A percentile compares a stretch with the other conserved stretches of the same genome.
These are phyloP conservation scores for Gynochthodes officinalis DNA, from an alignment of 257 asterid species.

Conservation along the genomic window DNA sequence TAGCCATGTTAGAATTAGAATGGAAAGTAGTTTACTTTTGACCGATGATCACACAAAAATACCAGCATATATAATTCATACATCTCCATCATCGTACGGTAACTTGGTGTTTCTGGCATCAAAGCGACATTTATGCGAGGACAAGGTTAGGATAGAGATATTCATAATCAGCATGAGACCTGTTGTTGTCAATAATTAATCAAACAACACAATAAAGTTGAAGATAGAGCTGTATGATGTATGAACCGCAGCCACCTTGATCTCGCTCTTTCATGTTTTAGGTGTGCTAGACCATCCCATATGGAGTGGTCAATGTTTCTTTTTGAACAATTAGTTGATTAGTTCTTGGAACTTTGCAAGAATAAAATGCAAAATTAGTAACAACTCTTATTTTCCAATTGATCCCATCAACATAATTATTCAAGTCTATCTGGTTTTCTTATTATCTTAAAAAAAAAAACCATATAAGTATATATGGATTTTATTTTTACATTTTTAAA, in stretches of 20 bases:
- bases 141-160: slow-evolving; percentile 2
- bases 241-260: background rate
- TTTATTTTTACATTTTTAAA: too few relatives aligned
- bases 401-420: too few relatives aligned
- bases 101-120: background rate
- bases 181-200: background rate
- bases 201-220: background rate
- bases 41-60: too few relatives aligned
- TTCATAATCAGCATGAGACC: background rate
- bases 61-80: background rate
- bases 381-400: background rate
- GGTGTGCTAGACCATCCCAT: background rate
- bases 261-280: background rate
- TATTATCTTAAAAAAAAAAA: too few relatives aligned
- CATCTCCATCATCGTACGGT: background rate
- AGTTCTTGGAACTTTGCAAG: background rate
- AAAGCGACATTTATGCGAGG: background rate
- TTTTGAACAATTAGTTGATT: too few relatives aligned
- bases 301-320: too few relatives aligned
- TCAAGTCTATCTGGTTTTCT: too few relatives aligned
- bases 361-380: background rate
- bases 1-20: background rate
- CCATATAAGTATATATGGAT: too few relatives aligned
- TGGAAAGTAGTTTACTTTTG: too few relatives aligned
- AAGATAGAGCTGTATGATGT: background rate